Percentiles rank a stretch among this genome's conserved stretches.
Conservation (phyloP, 139 green algal species). For the Micractinium conductrix region DNA sequence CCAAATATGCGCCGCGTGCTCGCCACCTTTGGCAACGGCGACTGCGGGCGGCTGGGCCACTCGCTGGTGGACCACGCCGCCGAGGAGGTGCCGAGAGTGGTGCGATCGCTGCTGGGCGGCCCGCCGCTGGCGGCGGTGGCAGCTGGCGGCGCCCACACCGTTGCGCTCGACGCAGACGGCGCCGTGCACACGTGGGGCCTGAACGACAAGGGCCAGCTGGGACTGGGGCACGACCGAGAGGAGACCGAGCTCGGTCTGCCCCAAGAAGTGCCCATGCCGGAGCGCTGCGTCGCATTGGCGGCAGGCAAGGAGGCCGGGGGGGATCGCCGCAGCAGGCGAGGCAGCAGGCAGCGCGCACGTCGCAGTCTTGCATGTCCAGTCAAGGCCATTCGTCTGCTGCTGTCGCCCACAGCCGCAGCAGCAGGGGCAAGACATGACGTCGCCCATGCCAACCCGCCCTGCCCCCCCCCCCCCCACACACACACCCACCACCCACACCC, state of each 20-base stretch:
- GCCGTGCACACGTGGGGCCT: slow-evolving; percentile 72
- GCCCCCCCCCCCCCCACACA: too few species aligned
- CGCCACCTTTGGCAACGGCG: slow-evolving; percentile 40
- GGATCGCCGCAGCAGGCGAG: too few species aligned
- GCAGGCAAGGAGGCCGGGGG: too few species aligned
- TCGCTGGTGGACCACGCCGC: neutral
- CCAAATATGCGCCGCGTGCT: slow-evolving; percentile 48
- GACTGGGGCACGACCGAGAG: slow-evolving; percentile 37
- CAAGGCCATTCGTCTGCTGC: too few species aligned
- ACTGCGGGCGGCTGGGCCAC: slow-evolving; percentile 44
- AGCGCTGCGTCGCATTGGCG: slow-evolving; percentile 31
- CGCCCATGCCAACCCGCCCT: too few species aligned
- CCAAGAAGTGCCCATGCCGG: slow-evolving; percentile 44
- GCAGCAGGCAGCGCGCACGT: too few species aligned
- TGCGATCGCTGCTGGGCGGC: slow-evolving; percentile 43
- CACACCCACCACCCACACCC: too few species aligned
- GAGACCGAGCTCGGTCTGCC: slow-evolving; percentile 1
- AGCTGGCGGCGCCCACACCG: slow-evolving; percentile 74
- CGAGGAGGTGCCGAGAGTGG: slow-evolving; percentile 32
- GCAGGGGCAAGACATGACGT: too few species aligned
- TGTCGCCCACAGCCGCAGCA: too few species aligned
- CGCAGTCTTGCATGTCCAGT: too few species aligned
- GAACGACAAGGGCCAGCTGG: slow-evolving; percentile 75
- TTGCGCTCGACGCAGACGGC: slow-evolving; percentile 65
- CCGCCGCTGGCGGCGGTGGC: slow-evolving; percentile 44